Evolutionary conservation across 805 yeast genomes (phyloP), one percentile per base, ranked within the genome.

Genomic region (Monosporozyma solicola): DNA sequence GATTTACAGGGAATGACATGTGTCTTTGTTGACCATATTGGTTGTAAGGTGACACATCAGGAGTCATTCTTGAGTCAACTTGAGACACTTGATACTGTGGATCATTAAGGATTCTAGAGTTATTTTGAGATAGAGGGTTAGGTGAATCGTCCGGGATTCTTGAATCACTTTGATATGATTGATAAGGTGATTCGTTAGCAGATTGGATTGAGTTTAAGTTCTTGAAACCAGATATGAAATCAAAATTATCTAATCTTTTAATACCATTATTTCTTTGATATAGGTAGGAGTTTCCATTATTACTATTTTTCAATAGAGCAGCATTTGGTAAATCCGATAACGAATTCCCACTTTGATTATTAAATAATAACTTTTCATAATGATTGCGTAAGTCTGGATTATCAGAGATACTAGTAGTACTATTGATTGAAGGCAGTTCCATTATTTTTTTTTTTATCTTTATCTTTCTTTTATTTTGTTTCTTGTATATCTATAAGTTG

Each of bases 361-460:
- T 63, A 52, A 65, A 65, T 25, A 65, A 52, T 35, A 65, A 49
- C 20, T 64, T 63, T 50, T 65, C 69, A 54, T 65, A 65, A 45
- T 65, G 63, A 49, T 64, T 61, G 47, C 62, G 59, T 47, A 65
- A 55, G 32, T 60, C 64, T 43, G 63, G 58, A 51, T 65, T 65
- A 50, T 63, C 69, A 13, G 69, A 65, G 32, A 65, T 55, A 49
- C 65, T 61, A 5, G 69, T 63, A 3, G 63, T 59, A 52, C 68
- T 64, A 52, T 58, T 65, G 11, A 63, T 59, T 27, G 65, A 60
- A n/a, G 66, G 68, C 27, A 65, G 52, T 32, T 63, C 67, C 53
- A 51, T 51, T 5, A 11, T 41, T 15, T n/a, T 47, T 32, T 32
- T 16, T 20, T 1, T 20, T 41, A 7, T 25, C 33, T 20, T 16